Evolutionary conservation across 164 flowering plant species (phyloP).

Genomic region (Macadamia tetraphylla): DNA sequence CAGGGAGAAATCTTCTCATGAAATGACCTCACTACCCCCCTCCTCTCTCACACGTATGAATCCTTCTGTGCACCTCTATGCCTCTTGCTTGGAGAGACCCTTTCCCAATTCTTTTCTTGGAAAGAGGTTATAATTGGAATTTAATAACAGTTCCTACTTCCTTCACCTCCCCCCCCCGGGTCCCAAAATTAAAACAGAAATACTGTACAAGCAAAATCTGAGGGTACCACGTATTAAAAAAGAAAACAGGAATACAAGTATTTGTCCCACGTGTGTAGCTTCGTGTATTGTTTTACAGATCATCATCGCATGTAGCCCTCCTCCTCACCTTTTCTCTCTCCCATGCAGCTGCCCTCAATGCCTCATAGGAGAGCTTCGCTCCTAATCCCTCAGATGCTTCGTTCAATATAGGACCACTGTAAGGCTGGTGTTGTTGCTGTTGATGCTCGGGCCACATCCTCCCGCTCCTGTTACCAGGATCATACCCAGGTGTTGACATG

Average conservation of each 20-base stretch:
- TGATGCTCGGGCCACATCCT: constrained; percentile 55
- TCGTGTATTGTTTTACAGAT: constrained; percentile 13
- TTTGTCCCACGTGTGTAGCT: not conserved
- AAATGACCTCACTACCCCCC: too few species aligned
- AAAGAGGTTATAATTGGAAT: not conserved
- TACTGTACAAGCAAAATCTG: constrained; percentile 1
- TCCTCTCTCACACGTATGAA: too few species aligned
- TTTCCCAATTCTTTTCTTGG: too few species aligned
- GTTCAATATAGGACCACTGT: constrained; percentile 35
- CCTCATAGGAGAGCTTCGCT: constrained; percentile 37
- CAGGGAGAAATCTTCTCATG: too few species aligned
- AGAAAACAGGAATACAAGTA: not conserved
- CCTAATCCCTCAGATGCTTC: constrained; percentile 36
- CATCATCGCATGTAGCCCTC: constrained; percentile 22
- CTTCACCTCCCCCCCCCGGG: too few species aligned
- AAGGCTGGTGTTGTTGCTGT: constrained; percentile 28
- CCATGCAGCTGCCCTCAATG: constrained; percentile 24
- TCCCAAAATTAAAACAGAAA: not conserved
- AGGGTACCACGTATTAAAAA: not conserved
- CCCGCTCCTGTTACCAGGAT: constrained; percentile 61
- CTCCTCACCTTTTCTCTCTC: constrained; percentile 33
- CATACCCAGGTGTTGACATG: constrained; percentile 53
- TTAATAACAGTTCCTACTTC: not conserved
- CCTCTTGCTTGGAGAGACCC: too few species aligned
- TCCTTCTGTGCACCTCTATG: too few species aligned